Evolutionary conservation across 768 basidiomycete species (phyloP).

Genomic region (Plicaturopsis crispa): DNA sequence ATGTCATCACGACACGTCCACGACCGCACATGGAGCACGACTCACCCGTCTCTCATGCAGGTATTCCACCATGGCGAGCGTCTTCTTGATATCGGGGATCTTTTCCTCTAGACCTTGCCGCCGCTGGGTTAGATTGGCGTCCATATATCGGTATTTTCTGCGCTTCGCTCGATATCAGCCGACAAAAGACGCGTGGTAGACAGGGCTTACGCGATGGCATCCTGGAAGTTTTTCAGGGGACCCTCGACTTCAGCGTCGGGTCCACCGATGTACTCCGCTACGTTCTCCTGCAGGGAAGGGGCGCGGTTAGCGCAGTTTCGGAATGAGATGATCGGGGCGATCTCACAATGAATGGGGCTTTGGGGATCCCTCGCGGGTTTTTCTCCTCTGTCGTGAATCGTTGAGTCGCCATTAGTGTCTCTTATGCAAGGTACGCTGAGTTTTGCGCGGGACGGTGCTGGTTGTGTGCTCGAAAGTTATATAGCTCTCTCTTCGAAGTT

Average conservation of each 20-base stretch:
- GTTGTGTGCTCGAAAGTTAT: no score
- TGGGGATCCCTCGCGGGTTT: conserved; percentile 91
- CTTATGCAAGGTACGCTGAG: no score
- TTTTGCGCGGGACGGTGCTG: no score
- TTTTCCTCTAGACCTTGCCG: conserved; percentile 81
- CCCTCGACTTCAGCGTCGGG: conserved; percentile 71
- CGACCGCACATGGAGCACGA: conserved; percentile 5
- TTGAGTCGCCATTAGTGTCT: neutral
- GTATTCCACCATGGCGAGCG: conserved; percentile 82
- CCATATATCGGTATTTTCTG: conserved; percentile 99
- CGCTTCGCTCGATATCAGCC: conserved; percentile 11
- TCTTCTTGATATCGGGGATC: conserved; percentile 94
- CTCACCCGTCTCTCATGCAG: conserved; percentile 65
- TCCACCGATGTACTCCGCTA: conserved; percentile 80
- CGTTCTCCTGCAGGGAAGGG: conserved; percentile 66
- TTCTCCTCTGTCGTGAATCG: conserved; percentile 29
- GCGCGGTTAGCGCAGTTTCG: conserved; percentile 4
- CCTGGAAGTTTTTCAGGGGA: conserved; percentile 77
- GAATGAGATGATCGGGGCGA: neutral
- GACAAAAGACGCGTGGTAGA: conserved; percentile 3
- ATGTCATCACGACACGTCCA: neutral
- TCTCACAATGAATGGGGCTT: conserved; percentile 89
- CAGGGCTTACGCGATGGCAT: conserved; percentile 81
- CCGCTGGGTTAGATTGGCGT: conserved; percentile 73
- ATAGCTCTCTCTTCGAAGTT: no score